Evolutionary conservation across 441 rosid genomes (phyloP), one percentile per base, ranked within the genome.

Genomic region (Gossypium laxum): DNA sequence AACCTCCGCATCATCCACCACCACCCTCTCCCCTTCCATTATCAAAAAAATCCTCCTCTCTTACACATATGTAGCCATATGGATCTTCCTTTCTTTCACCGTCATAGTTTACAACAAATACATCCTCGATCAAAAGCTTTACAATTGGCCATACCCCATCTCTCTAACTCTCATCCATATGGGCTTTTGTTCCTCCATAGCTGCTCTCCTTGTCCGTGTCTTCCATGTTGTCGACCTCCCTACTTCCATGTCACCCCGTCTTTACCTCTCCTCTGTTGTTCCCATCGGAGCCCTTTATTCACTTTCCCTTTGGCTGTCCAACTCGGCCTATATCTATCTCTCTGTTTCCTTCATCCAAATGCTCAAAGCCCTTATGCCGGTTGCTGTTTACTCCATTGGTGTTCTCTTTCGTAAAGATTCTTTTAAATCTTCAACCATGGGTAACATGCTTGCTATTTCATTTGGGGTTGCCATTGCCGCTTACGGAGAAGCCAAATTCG

Each of bases 281-380:
- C 87, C 87, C 6, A 84, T 84, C 58, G 87, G 87, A 5, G 85
- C 85, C 0, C 70, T 84, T 56, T 84, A 82, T 74, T 55, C 85
- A 6, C 82, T 84, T 52, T 79, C 83, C 34, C 87, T 84, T 68
- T 84, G 87, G 87, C 75, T 84, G 26, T 84, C 85, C 22, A 84
- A 84, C 63, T 84, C 87, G 59, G 83, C 85, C 28, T 84, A 84
- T 73, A 82, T 84, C 48, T 82, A 82, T 56, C 75, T 82, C 63
- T 84, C 85, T 15, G 85, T 84, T 43, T 84, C 87, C 65, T 84
- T 84, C 72, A 82, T 82, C 72, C 87, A 84, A 71, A 84, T 84
- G 88, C 83, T 84, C 68, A 84, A 84, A 59, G 88, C 88, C 15
- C 76, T 84, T 10, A 82, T 84, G 86, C 88, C 88, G 0, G 88